Conservation (phyloP, 176 grass and related monocot genomes). For the Miscanthus lutarioriparius region DNA sequence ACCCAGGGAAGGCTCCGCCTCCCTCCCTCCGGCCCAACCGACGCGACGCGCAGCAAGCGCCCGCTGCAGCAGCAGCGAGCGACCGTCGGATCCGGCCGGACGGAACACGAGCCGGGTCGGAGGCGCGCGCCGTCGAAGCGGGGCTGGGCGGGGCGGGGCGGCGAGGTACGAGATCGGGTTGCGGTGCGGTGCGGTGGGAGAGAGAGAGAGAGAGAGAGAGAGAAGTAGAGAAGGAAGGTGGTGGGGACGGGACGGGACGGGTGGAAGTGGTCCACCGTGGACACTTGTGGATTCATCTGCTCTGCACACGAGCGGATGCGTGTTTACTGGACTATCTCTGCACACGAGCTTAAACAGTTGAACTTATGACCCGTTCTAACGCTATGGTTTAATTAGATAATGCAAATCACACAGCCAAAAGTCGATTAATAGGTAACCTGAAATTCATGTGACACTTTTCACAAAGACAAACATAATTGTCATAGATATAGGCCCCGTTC, state of each 20-base stretch:
- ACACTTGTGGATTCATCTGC: neutral
- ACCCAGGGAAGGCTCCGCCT: neutral
- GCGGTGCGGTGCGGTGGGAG: too few relatives aligned
- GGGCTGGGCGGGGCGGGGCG: neutral
- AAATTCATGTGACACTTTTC: too few relatives aligned
- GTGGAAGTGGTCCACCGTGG: slow-evolving; percentile 35
- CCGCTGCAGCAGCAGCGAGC: neutral
- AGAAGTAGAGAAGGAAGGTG: neutral
- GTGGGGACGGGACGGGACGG: too few relatives aligned
- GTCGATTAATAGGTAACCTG: too few relatives aligned
- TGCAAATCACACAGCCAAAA: too few relatives aligned
- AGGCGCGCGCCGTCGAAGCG: neutral
- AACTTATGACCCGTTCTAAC: too few relatives aligned
- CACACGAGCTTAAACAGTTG: too few relatives aligned
- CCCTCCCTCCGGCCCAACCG: neutral
- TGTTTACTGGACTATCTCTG: too few relatives aligned
- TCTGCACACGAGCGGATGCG: too few relatives aligned
- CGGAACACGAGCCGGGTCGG: neutral
- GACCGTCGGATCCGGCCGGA: neutral
- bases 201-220: neutral
- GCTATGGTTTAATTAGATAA: too few relatives aligned
- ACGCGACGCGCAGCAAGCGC: neutral
- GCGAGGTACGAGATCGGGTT: neutral
- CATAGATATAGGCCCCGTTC: too few relatives aligned
- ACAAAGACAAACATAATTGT: too few relatives aligned